Base-by-base conservation (phyloP, 2,329 filamentous ascomycete genomes). In the Claviceps purpurea region DNA sequence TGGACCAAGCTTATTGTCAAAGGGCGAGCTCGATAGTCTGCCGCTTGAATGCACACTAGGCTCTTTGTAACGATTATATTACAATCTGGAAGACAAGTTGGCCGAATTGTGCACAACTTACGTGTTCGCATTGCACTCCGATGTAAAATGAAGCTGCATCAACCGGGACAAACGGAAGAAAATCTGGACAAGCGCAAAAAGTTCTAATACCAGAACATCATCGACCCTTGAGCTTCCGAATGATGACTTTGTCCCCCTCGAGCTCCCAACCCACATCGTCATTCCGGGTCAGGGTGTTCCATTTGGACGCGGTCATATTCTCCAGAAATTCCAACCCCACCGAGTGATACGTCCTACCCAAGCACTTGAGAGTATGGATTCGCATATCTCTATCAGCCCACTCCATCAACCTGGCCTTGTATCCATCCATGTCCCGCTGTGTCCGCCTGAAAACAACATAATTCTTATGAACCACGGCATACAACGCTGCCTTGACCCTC, bases 261-360 rank as follows among this genome's bases (percentile, higher is more conserved):
- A 87, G 71, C 62, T 89, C 80, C 93, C 93, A 98, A 0, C 89
- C 89, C 1, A 97, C 85, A 2, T 82, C 82, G 62, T 87, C 81
- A 57, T 78, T 73, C 38, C 78, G 74, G 53, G 70, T 76, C 61
- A 97, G 69, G 49, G 81, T 79, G 11, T 79, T 73, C 89, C 91
- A 98, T n/a, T 69, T 72, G 58, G 78, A 73, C 47, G 81, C 81
- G 4, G 85, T 77, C 53, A 79, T 76, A 62, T 74, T 76, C 68
- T 93, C 87, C 49, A 95, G 68, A 65, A 84, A 88, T 3, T 63
- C 64, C 54, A 77, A 67, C 50, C 89, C 86, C 8, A 89, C 83
- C 20, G 71, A 79, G 57, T 96, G 69, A 66, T 98, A 98, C 4
- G 84, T 78, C 61, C 82, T 79, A 1, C 89, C 89, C 51, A 97